Evolutionary conservation across 148 eudicot genomes (phyloP).

Genomic region (Dianthus caryophyllus): DNA sequence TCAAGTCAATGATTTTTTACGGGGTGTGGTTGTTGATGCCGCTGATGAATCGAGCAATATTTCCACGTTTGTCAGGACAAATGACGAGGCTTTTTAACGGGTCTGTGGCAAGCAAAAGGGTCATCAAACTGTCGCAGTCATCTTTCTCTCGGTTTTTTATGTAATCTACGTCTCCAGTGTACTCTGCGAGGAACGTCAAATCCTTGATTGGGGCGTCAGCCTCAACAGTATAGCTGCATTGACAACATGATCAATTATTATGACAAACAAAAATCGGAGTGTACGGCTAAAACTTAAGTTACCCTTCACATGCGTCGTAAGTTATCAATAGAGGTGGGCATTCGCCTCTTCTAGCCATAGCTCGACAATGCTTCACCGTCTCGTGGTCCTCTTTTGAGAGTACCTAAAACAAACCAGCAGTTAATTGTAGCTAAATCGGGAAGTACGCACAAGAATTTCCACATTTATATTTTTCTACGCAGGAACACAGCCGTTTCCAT

Average conservation of each 20-base stretch:
- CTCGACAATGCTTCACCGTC: conserved; percentile 62
- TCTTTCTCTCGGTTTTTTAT: conserved; percentile 70
- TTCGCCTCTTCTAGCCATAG: conserved; percentile 67
- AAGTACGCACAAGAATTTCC: background rate
- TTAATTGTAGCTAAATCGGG: background rate
- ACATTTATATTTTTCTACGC: no score
- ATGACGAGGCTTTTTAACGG: conserved; percentile 62
- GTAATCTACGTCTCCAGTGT: conserved; percentile 90
- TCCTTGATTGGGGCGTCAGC: conserved; percentile 86
- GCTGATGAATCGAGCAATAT: conserved; percentile 82
- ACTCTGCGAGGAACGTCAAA: conserved; percentile 71
- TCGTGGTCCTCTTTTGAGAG: conserved; percentile 70
- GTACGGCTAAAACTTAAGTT: conserved; percentile 18
- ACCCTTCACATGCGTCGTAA: conserved; percentile 80
- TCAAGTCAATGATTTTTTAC: conserved; percentile 47
- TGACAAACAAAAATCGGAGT: background rate
- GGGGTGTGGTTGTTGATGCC: conserved; percentile 84
- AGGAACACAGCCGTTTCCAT: no score
- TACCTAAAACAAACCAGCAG: conserved; percentile 44
- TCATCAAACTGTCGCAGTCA: conserved; percentile 94
- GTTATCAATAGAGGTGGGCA: conserved; percentile 76
- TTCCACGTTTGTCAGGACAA: conserved; percentile 92
- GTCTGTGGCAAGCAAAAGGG: conserved; percentile 71
- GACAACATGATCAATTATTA: background rate
- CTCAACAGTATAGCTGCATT: conserved; percentile 73